These are phyloP conservation scores for Mycosphaerella sp. DNA, from an alignment of 2,329 filamentous ascomycete genomes.

Conservation along the genomic window DNA sequence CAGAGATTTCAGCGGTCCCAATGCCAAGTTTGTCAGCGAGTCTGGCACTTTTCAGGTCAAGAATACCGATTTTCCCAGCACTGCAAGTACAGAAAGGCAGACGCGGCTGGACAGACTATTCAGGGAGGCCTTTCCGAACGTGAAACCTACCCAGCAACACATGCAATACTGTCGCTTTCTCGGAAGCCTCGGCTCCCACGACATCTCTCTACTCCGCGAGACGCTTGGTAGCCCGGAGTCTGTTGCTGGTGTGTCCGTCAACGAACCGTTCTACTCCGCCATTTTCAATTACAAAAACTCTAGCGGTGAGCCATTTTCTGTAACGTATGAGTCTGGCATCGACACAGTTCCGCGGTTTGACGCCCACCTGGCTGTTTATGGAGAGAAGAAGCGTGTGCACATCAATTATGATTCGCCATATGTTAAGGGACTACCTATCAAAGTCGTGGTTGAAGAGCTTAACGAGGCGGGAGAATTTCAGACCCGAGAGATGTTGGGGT, in stretches of 20 bases:
- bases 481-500: slow-evolving; percentile 35
- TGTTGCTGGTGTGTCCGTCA: slow-evolving; percentile 42
- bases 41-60: slow-evolving; percentile 45
- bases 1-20: slow-evolving; percentile 52
- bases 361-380: slow-evolving; percentile 50
- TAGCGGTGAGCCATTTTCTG: slow-evolving; percentile 39
- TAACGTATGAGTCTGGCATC: slow-evolving; percentile 54
- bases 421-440: slow-evolving; percentile 51
- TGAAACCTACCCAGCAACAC: slow-evolving; percentile 27
- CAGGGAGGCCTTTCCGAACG: slow-evolving; percentile 32
- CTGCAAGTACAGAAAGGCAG: slow-evolving; percentile 19
- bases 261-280: slow-evolving; percentile 34
- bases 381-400: slow-evolving; percentile 48
- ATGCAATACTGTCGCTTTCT: slow-evolving; percentile 40
- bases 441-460: slow-evolving; percentile 44
- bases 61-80: slow-evolving; percentile 37
- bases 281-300: slow-evolving; percentile 41
- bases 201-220: slow-evolving; percentile 52
- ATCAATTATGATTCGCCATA: slow-evolving; percentile 54
- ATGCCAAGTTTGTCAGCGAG: slow-evolving; percentile 45
- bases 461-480: slow-evolving; percentile 33
- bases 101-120: slow-evolving; percentile 29
- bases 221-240: slow-evolving; percentile 46
- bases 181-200: slow-evolving; percentile 48
- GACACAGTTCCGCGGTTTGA: slow-evolving; percentile 50